Percentiles rank a stretch among this genome's conserved stretches.
Conservation (phyloP, 805 yeast genomes). For the Kluyveromyces nonfermentans region DNA sequence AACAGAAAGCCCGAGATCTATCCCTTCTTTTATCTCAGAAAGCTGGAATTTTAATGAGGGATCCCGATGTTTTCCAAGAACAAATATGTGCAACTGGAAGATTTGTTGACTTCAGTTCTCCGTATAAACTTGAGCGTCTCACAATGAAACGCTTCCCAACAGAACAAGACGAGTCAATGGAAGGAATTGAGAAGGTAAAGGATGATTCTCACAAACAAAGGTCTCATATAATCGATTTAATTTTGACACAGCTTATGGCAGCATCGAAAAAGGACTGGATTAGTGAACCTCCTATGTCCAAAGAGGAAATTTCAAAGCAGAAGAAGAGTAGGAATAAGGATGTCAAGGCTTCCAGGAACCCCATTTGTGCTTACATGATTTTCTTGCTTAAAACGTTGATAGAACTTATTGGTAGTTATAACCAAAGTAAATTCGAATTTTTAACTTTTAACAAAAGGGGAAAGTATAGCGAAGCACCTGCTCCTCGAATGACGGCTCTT, state of each 20-base stretch:
- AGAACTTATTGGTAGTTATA: slow-evolving; percentile 71
- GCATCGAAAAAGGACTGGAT: slow-evolving; percentile 34
- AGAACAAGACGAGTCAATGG: slow-evolving; percentile 17
- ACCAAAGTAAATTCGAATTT: slow-evolving; percentile 72
- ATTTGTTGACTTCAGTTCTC: slow-evolving; percentile 37
- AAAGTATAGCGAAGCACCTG: slow-evolving; percentile 33
- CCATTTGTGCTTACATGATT: slow-evolving; percentile 53
- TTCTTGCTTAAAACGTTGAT: slow-evolving; percentile 59
- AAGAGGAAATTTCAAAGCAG: slow-evolving; percentile 18
- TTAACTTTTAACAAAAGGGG: slow-evolving; percentile 62
- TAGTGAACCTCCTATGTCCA: slow-evolving; percentile 27
- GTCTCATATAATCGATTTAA: slow-evolving; percentile 53
- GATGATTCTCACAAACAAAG: slow-evolving; percentile 17
- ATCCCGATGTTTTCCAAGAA: slow-evolving; percentile 41
- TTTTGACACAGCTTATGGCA: slow-evolving; percentile 59
- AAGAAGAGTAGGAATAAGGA: slow-evolving; percentile 13
- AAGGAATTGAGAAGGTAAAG: slow-evolving; percentile 11
- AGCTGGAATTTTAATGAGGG: slow-evolving; percentile 36
- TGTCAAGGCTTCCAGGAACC: slow-evolving; percentile 38
- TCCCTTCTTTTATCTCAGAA: slow-evolving; percentile 40
- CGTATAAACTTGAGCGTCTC: slow-evolving; percentile 20
- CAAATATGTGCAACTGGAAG: slow-evolving; percentile 34
- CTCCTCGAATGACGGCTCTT: slow-evolving; percentile 69
- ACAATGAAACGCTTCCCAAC: slow-evolving; percentile 18
- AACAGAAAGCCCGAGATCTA: slow-evolving; percentile 36